Evolutionary conservation across 2,329 filamentous ascomycete species (phyloP), one percentile per base, ranked within the genome.

Genomic region (Colletotrichum sp.): DNA sequence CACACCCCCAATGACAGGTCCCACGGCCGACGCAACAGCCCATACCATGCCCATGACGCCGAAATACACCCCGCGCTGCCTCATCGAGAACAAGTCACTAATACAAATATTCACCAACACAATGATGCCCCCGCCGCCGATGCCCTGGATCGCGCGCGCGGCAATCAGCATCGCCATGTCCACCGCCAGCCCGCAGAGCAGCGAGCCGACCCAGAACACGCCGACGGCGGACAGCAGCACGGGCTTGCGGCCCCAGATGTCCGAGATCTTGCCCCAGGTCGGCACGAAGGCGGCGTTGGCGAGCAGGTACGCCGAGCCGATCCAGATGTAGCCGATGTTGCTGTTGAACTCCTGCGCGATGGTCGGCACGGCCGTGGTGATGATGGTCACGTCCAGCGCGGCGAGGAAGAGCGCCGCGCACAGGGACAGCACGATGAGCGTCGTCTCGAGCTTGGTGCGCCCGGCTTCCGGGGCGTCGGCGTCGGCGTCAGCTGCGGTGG

Each of bases 271-370:
- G 6, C 92, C 93, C 94, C 94, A 96, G n/a, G 93, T 89, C 1
- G 94, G 93, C 1, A 90, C 91, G 3, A 88, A 88, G 0, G 93
- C 92, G 0, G 93, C 92, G 79, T 91, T 92, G 18, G 92, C 93
- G 13, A 96, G 89, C 5, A 95, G 86, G 82, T 94, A 96, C 0
- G 94, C 91, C 32, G 90, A 92, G 1, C 94, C 94, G 76, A 96
- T 94, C 95, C 94, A 96, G 16, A 92, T 92, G 83, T 95, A 96
- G 8, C 93, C 93, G 1, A 91, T 86, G 18, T 89, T 91, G 34
- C 91, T 93, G 64, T 90, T 80, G 48, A 95, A 89, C 32, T 93
- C 87, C 4, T 83, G 81, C 4, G 89, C 86, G 65, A 94, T 93
- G 10, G 90, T 90, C 0, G 92, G 92, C 8, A 93, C 86, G 1